Base-by-base conservation (phyloP, 192 early-diverging fungal species). In the Paraglomus occultum region DNA sequence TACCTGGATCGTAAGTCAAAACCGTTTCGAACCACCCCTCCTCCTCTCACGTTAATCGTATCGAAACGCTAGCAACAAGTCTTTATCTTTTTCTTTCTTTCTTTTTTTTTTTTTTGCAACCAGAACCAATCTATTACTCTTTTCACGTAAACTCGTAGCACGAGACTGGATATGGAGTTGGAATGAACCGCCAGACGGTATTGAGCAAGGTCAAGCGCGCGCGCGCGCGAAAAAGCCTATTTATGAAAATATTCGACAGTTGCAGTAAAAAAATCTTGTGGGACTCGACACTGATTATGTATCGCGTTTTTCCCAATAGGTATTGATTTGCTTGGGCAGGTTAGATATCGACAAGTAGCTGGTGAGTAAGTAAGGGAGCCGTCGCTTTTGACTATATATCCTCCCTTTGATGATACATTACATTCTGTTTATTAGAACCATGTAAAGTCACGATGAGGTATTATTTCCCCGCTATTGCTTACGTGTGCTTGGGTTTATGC, bases 1-100 rank as follows among this genome's bases (percentile, higher is more conserved):
- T 85, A 9, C 85, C 84, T 17, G 82, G 76, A 67, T 83, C 83
- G 90, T 92, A 77, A 66, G 79, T 72, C 14, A 7, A n/a, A 17
- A 18, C 23, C 39, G 17, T 14, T 63, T 47, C 10, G n/a, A n/a
- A n/a, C n/a, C n/a, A 50, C 49, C 49, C n/a, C 11, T n/a, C n/a
- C 11, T 50, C 31, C 31, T 31, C 31, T 3, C 31, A 31, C 2
- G 18, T 18, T 51, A 1, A 18, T 51, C 18, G 1, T 51, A 2
- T 2, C 51, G 15, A 51, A 31, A 31, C 31, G 31, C 31, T 31
- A 31, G 31, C 31, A 31, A 31, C 31, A 31, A 31, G 31, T 50
- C 11, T 50, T 10, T 77, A 75, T 46, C 51, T 73, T n/a, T 20
- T 45, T 14, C 46, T 45, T 54, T 8, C 8, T 55, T 45, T 54